Percentiles rank a stretch among this genome's conserved stretches.
phyloP scores from a whole-genome alignment of 495 filamentous ascomycete genomes.

The Acidiella bohemica region DNA sequence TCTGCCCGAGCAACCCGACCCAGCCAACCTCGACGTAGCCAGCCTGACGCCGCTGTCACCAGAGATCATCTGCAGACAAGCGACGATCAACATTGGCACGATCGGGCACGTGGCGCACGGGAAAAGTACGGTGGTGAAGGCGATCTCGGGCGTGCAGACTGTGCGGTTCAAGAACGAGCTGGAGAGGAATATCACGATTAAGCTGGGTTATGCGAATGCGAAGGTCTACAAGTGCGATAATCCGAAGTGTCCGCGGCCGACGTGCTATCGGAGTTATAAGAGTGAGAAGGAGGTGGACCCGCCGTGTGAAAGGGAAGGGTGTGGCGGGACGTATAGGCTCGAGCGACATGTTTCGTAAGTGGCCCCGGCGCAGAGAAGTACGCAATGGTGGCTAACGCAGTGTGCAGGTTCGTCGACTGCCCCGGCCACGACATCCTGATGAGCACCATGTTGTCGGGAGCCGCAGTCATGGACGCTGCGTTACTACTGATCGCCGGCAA shows the following conservation, averaged over 20 bases:
- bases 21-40: constrained; percentile 65
- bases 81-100: constrained; percentile 97
- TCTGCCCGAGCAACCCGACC: constrained; percentile 60
- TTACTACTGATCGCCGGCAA: constrained; percentile 95
- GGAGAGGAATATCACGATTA: constrained; percentile 98
- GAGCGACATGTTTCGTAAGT: constrained; percentile 79
- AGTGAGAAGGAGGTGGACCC: constrained; percentile 97
- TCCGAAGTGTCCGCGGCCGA: constrained; percentile 74
- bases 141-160: constrained; percentile 95
- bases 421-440: constrained; percentile 99
- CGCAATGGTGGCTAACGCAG: neutral
- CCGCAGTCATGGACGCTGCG: constrained; percentile 98
- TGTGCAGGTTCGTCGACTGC: constrained; percentile 71
- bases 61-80: constrained; percentile 93
- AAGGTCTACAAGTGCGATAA: constrained; percentile 99
- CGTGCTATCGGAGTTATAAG: constrained; percentile 94
- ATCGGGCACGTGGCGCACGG: constrained; percentile 98
- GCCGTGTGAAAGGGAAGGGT: constrained; percentile 86
- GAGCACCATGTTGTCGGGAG: constrained; percentile 99
- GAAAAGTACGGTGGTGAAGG: constrained; percentile 96
- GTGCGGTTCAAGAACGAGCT: constrained; percentile 99
- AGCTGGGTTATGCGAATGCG: constrained; percentile 97
- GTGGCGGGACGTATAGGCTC: constrained; percentile 67
- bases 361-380: neutral
- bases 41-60: constrained; percentile 73